Evolutionary conservation across 805 yeast species (phyloP).

Genomic region (Yarrowia keelungensis): DNA sequence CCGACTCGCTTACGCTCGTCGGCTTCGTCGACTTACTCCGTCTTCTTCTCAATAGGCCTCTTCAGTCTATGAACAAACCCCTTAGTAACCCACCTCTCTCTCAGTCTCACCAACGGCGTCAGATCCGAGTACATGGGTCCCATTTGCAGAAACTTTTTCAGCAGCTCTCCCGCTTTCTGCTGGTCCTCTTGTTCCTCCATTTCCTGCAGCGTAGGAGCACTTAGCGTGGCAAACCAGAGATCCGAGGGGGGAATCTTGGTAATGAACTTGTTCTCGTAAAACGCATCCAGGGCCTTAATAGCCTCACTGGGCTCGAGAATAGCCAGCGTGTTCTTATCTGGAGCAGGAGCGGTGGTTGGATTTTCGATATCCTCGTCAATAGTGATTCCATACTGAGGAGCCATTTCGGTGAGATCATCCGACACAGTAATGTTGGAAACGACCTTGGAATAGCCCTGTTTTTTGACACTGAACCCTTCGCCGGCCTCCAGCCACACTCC

Average conservation of each 20-base stretch:
- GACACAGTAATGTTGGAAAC: conserved; percentile 18
- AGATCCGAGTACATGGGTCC: conserved; percentile 28
- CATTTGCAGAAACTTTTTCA: conserved; percentile 16
- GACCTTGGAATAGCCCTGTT: conserved; percentile 11
- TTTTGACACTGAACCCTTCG: conserved; percentile 18
- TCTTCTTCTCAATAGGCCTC: conserved; percentile 8
- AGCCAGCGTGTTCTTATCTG: conserved; percentile 8
- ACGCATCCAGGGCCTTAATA: conserved; percentile 18
- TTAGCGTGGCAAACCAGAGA: conserved; percentile 31
- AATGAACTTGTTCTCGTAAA: conserved; percentile 24
- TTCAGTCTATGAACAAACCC: conserved; percentile 9
- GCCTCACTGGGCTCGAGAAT: conserved; percentile 24
- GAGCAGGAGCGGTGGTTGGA: conserved; percentile 18
- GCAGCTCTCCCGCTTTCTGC: conserved; percentile 2
- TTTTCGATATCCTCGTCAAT: conserved; percentile 10
- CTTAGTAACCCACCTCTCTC: conserved; percentile 37
- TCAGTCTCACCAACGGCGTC: conserved; percentile 29
- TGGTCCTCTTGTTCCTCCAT: conserved; percentile 34
- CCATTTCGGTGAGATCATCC: conserved; percentile 35
- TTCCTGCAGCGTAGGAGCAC: conserved; percentile 28
- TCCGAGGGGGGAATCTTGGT: conserved; percentile 29
- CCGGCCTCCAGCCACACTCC: conserved; percentile 33
- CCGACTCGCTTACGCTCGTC: too few relatives aligned
- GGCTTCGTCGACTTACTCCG: too few relatives aligned
- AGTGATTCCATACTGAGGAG: conserved; percentile 32